Percentiles rank a stretch among this genome's conserved stretches.
phyloP scores from a whole-genome alignment of 2,329 filamentous ascomycete species.

The Fusarium clavum region DNA sequence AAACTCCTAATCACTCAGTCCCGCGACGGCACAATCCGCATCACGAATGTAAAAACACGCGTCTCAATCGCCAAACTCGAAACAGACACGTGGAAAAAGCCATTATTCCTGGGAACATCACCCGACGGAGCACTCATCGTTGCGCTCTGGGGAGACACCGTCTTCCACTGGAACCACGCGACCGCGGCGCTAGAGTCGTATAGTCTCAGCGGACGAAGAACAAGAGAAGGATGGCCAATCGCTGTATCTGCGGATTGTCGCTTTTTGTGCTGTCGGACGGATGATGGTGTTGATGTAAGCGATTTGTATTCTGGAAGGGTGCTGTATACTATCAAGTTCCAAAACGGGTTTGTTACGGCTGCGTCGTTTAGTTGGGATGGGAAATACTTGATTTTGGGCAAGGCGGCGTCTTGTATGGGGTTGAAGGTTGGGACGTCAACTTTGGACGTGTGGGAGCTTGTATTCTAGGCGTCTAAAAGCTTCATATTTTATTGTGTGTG shows the following conservation, averaged over 20 bases:
- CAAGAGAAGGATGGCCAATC: slow-evolving; percentile 52
- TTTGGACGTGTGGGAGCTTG: slow-evolving; percentile 47
- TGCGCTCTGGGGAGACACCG: slow-evolving; percentile 51
- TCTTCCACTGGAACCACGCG: slow-evolving; percentile 51
- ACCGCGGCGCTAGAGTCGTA: slow-evolving; percentile 49
- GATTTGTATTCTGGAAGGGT: slow-evolving; percentile 51
- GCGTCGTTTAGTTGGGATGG: slow-evolving; percentile 50
- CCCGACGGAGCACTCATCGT: slow-evolving; percentile 48
- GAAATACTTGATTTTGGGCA: slow-evolving; percentile 48
- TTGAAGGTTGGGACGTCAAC: slow-evolving; percentile 42
- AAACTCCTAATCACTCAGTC: slow-evolving; percentile 42
- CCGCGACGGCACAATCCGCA: slow-evolving; percentile 46
- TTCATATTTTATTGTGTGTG: neutral
- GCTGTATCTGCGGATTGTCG: slow-evolving; percentile 52
- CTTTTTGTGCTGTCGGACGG: slow-evolving; percentile 51
- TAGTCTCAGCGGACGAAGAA: slow-evolving; percentile 47
- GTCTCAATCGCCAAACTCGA: slow-evolving; percentile 47
- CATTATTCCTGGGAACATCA: slow-evolving; percentile 45
- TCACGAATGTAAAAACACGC: slow-evolving; percentile 37
- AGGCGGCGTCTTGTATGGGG: slow-evolving; percentile 42
- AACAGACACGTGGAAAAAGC: slow-evolving; percentile 46
- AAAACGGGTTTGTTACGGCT: slow-evolving; percentile 47
- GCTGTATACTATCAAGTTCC: slow-evolving; percentile 48
- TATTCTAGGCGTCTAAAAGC: slow-evolving; percentile 40
- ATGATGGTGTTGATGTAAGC: slow-evolving; percentile 52